A percentile compares a stretch with the other conserved stretches of the same genome.
Conservation (phyloP, 139 green algal genomes). For the Asterochloris erici region DNA sequence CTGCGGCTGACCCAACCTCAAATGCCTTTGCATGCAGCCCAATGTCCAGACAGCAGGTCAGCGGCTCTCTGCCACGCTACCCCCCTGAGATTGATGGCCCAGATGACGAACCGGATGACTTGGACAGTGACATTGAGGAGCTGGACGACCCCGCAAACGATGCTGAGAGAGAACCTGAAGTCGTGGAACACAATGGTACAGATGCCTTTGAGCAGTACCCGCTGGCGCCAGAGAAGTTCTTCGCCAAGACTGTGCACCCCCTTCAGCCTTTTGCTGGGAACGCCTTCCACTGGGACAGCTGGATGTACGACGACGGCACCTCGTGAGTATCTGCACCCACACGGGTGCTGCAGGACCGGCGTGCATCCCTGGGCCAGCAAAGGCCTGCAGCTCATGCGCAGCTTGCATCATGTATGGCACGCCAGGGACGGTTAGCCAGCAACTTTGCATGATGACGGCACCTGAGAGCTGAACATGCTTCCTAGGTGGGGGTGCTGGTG, state of each 20-base stretch:
- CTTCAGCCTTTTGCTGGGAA: conserved; percentile 84
- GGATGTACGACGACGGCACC: conserved; percentile 86
- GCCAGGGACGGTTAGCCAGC: no score
- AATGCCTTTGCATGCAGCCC: no score
- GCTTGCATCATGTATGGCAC: not conserved
- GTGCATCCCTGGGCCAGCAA: not conserved
- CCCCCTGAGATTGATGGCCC: no score
- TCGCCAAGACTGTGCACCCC: conserved; percentile 48
- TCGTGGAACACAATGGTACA: not conserved
- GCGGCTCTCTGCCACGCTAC: no score
- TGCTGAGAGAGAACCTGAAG: not conserved
- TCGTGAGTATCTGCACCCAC: conserved; percentile 61
- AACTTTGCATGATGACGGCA: no score
- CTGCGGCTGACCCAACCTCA: no score
- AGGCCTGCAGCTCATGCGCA: not conserved
- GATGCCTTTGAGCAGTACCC: not conserved
- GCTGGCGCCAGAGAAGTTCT: not conserved
- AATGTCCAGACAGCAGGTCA: no score
- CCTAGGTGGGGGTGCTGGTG: no score
- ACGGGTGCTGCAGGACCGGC: not conserved
- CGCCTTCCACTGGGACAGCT: conserved; percentile 79
- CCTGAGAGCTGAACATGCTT: no score
- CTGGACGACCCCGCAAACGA: not conserved
- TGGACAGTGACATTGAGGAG: not conserved
- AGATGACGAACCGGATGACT: not conserved